Evolutionary conservation across 2,329 filamentous ascomycete species (phyloP).

Genomic region (Colletotrichum sp.): DNA sequence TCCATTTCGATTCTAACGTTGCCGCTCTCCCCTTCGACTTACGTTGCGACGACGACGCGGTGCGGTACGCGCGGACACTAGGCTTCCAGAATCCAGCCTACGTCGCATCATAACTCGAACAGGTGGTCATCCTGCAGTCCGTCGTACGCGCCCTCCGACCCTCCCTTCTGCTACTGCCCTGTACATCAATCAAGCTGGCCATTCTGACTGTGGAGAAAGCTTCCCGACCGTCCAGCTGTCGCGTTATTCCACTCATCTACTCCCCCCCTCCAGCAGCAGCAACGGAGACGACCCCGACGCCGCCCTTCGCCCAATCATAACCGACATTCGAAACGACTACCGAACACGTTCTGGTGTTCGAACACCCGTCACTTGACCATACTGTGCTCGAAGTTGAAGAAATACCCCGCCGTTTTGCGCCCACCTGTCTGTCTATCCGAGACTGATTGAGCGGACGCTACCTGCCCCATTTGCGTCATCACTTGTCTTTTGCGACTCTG

Average conservation of each 20-base stretch:
- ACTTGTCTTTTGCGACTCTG: neutral
- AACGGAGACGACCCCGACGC: constrained; percentile 1
- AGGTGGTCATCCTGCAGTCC: neutral
- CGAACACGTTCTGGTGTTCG: neutral
- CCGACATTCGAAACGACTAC: neutral
- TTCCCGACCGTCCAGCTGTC: constrained; percentile 3
- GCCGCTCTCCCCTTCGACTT: neutral
- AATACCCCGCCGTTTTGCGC: neutral
- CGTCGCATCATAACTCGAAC: constrained; percentile 8
- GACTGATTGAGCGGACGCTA: neutral
- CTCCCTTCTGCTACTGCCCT: neutral
- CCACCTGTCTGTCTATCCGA: neutral
- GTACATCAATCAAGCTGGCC: constrained; percentile 10
- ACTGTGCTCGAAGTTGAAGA: neutral
- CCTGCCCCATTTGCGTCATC: neutral
- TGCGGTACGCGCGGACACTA: constrained; percentile 22
- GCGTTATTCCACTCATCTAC: constrained; percentile 1
- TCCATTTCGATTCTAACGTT: neutral
- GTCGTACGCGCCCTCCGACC: neutral
- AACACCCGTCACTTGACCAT: constrained; percentile 13
- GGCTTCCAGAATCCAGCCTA: neutral
- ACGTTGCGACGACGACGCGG: constrained; percentile 5
- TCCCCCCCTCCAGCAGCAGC: neutral
- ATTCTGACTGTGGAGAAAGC: neutral
- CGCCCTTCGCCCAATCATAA: neutral